Evolutionary conservation across 176 grass and related monocot species (phyloP).

Genomic region (Tillandsia leiboldiana): DNA sequence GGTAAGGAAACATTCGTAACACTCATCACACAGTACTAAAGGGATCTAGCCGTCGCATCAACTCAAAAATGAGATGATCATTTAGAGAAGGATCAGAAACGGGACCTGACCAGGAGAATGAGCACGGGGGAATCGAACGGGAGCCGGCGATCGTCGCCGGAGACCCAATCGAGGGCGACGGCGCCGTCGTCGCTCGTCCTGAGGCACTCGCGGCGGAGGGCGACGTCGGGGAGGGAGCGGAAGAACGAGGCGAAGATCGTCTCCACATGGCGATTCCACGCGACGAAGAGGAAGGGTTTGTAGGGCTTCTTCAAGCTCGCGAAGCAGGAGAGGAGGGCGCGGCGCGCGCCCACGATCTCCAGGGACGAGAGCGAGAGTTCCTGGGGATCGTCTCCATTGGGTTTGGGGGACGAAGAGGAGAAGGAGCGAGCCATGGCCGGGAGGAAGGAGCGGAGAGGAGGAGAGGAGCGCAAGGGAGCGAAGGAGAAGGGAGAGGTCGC

Average conservation of each 20-base stretch:
- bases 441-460: conserved; percentile 12
- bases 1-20: too few relatives aligned
- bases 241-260: conserved; percentile 81
- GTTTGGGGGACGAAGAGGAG: not conserved
- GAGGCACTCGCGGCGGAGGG: conserved; percentile 58
- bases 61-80: not conserved
- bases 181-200: conserved; percentile 62
- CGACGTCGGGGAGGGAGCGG: conserved; percentile 49
- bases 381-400: conserved; percentile 2
- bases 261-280: conserved; percentile 71
- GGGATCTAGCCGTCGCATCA: not conserved
- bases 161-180: conserved; percentile 83
- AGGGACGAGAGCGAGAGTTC: conserved; percentile 31
- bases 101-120: conserved; percentile 56
- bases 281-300: conserved; percentile 50
- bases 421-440: not conserved
- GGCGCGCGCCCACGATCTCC: conserved; percentile 51
- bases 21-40: too few relatives aligned
- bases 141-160: conserved; percentile 47
- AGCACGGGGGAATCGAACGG: conserved; percentile 57
- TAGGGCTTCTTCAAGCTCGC: conserved; percentile 70
- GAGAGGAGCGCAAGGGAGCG: conserved; percentile 8
- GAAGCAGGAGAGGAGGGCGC: conserved; percentile 52
- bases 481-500: conserved; percentile 1
- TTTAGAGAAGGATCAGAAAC: not conserved